Conservation (phyloP, 73 alveolate species). For the Blepharisma stoltei region DNA sequence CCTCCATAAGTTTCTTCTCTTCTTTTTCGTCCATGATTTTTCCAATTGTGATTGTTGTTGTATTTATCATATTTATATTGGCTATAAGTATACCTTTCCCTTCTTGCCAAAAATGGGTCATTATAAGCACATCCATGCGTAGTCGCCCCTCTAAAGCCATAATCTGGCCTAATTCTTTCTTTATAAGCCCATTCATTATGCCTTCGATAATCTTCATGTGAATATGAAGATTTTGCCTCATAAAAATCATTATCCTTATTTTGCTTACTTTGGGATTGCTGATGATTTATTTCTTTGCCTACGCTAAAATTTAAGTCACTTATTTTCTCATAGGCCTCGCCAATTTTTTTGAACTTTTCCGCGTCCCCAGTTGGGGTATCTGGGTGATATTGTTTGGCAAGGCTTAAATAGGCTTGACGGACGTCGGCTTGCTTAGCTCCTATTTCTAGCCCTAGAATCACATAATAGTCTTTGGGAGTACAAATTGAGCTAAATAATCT, state of each 20-base stretch:
- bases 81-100: slow-evolving; percentile 23
- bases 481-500: no score
- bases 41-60: background rate
- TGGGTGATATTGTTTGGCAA: slow-evolving; percentile 93
- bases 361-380: slow-evolving; percentile 91
- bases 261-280: no score
- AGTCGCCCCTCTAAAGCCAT: no score
- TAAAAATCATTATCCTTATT: no score
- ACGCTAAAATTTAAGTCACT: slow-evolving; percentile 42
- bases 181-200: no score
- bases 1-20: no score
- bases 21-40: no score
- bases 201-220: no score
- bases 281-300: no score
- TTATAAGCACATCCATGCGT: slow-evolving; percentile 13
- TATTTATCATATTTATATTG: slow-evolving; percentile 5
- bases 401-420: slow-evolving; percentile 86
- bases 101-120: slow-evolving; percentile 7
- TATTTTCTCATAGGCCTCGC: slow-evolving; percentile 83
- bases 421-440: slow-evolving; percentile 84
- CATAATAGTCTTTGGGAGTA: slow-evolving; percentile 60
- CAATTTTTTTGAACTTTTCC: slow-evolving; percentile 86
- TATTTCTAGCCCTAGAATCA: slow-evolving; percentile 70
- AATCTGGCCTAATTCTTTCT: no score
- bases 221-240: no score